Evolutionary conservation across 2,329 filamentous ascomycete genomes (phyloP), one percentile per base, ranked within the genome.

Genomic region (Aspergillus tubingensis): DNA sequence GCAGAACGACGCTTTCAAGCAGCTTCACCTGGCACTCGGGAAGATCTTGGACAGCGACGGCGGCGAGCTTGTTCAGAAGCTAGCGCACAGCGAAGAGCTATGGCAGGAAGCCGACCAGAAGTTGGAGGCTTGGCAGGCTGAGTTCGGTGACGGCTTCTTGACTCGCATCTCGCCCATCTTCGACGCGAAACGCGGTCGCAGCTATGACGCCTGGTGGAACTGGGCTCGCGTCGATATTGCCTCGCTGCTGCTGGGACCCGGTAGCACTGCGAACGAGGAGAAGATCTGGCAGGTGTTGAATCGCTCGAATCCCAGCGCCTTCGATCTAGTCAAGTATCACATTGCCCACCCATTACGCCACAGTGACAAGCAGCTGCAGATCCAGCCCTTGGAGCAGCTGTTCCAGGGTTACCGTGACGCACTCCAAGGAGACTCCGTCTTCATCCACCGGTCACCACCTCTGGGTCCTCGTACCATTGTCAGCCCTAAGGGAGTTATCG

Each of bases 171-270:
- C 49, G 25, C 56, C 56, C 43, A 30, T 49, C 27, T 58, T 58
- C 25, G 23, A 58, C 19, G 6, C 17, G 11, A 36, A 25, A 2
- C 39, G 36, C 11, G 13, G 30, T 11, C 56, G 56, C 15, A 23
- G 25, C 36, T 58, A 53, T 27, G 47, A 50, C 7, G 47, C 50
- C 38, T 58, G 56, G 56, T 58, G 56, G 56, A 58, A 58, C 32
- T 19, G 47, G 21, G 56, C 56, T 13, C 48, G 56, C 21, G 38
- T 44, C 8, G 56, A 58, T 17, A 49, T 58, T 10, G 11, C 51
- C 17, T 8, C 38, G 5, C 3, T 52, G 23, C 44, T 48, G 44
- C 21, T 48, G 6, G 23, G 17, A 15, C 44, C 44, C n/a, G 23
- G 23, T 13, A 23, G 21, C 11, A 8, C 44, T 19, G 2, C 44